Conservation (phyloP, 2,329 filamentous ascomycete species). For the Aaosphaeria arxii region DNA sequence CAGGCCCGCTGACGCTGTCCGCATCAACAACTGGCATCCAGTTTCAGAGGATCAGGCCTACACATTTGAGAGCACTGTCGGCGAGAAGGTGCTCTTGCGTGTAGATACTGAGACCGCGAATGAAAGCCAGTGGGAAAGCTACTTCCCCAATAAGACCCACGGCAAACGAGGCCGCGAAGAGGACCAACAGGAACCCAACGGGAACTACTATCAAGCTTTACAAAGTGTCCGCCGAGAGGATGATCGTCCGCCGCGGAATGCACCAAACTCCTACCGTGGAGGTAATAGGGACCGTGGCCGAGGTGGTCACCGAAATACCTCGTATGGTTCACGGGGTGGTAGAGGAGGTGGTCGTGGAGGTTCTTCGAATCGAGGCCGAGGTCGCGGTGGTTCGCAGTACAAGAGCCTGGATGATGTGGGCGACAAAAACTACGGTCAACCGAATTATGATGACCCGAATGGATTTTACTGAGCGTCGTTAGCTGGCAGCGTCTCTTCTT, state of each 20-base stretch:
- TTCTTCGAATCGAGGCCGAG: constrained; percentile 33
- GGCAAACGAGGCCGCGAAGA: constrained; percentile 31
- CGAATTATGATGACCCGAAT: constrained; percentile 30
- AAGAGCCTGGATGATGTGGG: constrained; percentile 43
- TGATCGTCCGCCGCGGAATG: constrained; percentile 17
- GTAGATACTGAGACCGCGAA: constrained; percentile 67
- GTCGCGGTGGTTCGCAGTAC: constrained; percentile 36
- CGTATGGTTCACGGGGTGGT: constrained; percentile 27
- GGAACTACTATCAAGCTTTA: constrained; percentile 21
- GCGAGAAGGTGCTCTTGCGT: constrained; percentile 79
- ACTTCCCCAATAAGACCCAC: constrained; percentile 59
- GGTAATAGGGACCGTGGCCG: constrained; percentile 30
- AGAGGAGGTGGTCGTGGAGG: constrained; percentile 44
- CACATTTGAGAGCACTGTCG: constrained; percentile 77
- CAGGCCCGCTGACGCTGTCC: constrained; percentile 73
- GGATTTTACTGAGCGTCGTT: constrained; percentile 26
- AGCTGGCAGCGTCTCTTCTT: too few species aligned
- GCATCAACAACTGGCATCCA: constrained; percentile 81
- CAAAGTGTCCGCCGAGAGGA: constrained; percentile 23
- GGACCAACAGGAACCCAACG: constrained; percentile 47
- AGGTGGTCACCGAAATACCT: constrained; percentile 13
- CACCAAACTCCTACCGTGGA: constrained; percentile 23
- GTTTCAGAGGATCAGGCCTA: constrained; percentile 68
- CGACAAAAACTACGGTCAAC: constrained; percentile 21
- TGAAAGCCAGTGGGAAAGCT: constrained; percentile 63